These are phyloP conservation scores for Colletotrichum lini DNA, from an alignment of 2,329 filamentous ascomycete genomes.

Conservation along the genomic window DNA sequence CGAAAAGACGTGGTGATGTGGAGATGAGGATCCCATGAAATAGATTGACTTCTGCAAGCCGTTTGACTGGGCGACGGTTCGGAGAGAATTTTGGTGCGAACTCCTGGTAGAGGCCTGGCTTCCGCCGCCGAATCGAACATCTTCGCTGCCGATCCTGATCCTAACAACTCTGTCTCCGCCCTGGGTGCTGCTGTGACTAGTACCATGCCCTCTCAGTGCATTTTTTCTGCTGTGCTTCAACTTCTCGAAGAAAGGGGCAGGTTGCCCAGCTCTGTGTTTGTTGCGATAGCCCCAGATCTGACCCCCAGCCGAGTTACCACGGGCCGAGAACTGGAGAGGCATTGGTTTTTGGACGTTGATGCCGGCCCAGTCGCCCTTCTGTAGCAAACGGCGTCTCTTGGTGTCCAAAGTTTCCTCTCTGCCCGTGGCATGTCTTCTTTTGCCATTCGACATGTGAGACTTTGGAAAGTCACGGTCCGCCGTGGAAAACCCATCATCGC, in stretches of 20 bases:
- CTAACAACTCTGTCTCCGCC: conserved; percentile 12
- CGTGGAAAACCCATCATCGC: neutral
- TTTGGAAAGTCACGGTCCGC: neutral
- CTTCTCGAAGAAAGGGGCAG: neutral
- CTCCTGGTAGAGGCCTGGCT: conserved; percentile 11
- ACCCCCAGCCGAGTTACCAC: neutral
- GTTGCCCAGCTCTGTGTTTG: neutral
- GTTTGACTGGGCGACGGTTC: neutral
- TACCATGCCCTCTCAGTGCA: neutral
- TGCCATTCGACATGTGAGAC: neutral
- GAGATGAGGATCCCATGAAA: neutral
- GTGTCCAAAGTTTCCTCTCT: conserved; percentile 18
- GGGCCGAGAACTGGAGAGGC: conserved; percentile 19
- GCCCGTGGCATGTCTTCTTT: conserved; percentile 1
- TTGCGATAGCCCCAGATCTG: conserved; percentile 38
- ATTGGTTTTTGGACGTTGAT: conserved; percentile 51
- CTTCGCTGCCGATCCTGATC: conserved; percentile 41
- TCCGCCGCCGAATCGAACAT: conserved; percentile 10
- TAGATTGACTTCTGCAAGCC: neutral
- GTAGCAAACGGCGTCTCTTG: conserved; percentile 41
- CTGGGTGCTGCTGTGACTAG: conserved; percentile 1
- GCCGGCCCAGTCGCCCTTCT: conserved; percentile 49
- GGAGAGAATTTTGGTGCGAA: neutral
- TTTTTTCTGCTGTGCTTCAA: neutral
- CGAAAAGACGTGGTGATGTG: neutral